A percentile compares a stretch with the other conserved stretches of the same genome.
phyloP scores from a whole-genome alignment of 2,329 filamentous ascomycete species.

The Dactylellina sp. region DNA sequence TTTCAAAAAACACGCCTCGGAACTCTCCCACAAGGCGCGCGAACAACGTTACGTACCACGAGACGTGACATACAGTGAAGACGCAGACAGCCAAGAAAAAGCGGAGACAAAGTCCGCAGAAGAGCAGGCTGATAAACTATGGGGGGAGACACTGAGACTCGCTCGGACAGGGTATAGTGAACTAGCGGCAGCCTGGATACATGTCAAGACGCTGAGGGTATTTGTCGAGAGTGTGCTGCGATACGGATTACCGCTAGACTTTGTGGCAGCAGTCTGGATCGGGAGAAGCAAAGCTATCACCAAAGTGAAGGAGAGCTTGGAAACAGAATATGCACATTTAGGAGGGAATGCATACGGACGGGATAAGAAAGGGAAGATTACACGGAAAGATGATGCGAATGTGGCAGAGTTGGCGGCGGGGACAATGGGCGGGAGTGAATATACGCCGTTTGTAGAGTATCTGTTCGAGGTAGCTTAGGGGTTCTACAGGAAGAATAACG shows the following conservation, averaged over 20 bases:
- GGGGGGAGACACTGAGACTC: slow-evolving; percentile 88
- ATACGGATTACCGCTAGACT: slow-evolving; percentile 91
- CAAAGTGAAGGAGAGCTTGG: slow-evolving; percentile 82
- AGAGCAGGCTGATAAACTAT: slow-evolving; percentile 88
- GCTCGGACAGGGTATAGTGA: slow-evolving; percentile 95
- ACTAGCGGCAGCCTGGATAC: slow-evolving; percentile 94
- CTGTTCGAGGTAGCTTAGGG: slow-evolving; percentile 79
- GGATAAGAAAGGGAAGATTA: slow-evolving; percentile 86
- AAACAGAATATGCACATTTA: slow-evolving; percentile 87
- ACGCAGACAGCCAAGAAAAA: slow-evolving; percentile 87
- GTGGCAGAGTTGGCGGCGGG: slow-evolving; percentile 85
- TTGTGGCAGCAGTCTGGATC: slow-evolving; percentile 73
- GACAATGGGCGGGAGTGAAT: slow-evolving; percentile 78
- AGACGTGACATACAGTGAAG: slow-evolving; percentile 92
- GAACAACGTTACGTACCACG: slow-evolving; percentile 95
- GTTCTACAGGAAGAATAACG: background rate
- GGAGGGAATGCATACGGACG: slow-evolving; percentile 92
- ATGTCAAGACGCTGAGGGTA: slow-evolving; percentile 87
- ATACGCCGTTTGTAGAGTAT: slow-evolving; percentile 97
- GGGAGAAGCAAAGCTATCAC: slow-evolving; percentile 76
- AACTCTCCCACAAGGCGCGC: slow-evolving; percentile 91
- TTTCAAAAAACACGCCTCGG: slow-evolving; percentile 88
- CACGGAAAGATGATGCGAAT: slow-evolving; percentile 87
- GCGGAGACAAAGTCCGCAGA: slow-evolving; percentile 84
- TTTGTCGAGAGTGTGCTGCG: slow-evolving; percentile 98